Conservation (phyloP, 164 flowering plant species). For the Platanus orientalis region DNA sequence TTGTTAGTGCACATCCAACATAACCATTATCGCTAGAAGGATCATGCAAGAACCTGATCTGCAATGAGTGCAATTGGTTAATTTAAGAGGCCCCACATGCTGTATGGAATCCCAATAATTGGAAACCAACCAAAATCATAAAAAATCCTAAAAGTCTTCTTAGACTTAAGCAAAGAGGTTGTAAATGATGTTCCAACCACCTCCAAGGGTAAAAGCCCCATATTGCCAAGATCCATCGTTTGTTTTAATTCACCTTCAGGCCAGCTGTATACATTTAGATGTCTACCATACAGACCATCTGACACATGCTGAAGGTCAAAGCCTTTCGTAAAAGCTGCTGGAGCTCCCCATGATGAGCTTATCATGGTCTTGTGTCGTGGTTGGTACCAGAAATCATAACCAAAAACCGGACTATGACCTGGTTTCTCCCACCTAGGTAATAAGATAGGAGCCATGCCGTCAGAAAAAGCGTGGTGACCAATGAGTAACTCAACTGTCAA, state of each 20-base stretch:
- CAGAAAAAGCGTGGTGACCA: background rate
- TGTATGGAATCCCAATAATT: background rate
- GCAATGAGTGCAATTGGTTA: conserved; percentile 9
- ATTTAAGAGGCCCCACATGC: background rate
- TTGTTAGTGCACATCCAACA: no score
- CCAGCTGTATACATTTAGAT: conserved; percentile 87
- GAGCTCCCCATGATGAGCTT: conserved; percentile 98
- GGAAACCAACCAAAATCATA: background rate
- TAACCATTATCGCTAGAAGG: conserved; percentile 83
- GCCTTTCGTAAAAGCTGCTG: conserved; percentile 81
- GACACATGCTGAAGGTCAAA: conserved; percentile 82
- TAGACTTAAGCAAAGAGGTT: no score
- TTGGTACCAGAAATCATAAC: conserved; percentile 98
- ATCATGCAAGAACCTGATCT: conserved; percentile 92
- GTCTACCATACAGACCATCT: conserved; percentile 90
- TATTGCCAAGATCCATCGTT: conserved; percentile 79
- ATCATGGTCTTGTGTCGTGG: conserved; percentile 93
- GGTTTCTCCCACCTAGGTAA: conserved; percentile 89
- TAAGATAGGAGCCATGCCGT: background rate
- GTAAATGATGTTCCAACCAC: conserved; percentile 27
- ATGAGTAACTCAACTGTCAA: no score
- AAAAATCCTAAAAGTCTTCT: background rate
- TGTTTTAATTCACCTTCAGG: conserved; percentile 93
- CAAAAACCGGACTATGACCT: conserved; percentile 85
- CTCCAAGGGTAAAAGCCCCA: conserved; percentile 90